Evolutionary conservation across 225 moss, liverwort and hornwort species (phyloP).

Genomic region (Sphagnum contortum): DNA sequence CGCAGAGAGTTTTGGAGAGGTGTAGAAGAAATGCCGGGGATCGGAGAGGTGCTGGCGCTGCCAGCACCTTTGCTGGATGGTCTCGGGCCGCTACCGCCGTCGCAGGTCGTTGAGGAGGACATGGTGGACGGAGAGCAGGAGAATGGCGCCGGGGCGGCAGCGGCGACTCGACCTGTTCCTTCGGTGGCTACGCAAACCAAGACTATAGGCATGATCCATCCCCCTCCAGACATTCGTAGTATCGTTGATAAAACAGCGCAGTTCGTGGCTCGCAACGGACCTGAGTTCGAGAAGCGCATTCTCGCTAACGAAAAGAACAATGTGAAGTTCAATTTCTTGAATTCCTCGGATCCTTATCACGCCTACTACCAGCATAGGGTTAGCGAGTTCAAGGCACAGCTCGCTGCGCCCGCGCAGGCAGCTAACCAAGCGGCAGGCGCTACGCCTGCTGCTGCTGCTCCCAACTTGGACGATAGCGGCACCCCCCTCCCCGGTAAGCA

Average conservation of each 20-base stretch:
- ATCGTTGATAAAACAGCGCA: slow-evolving; percentile 99
- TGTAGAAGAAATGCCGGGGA: slow-evolving; percentile 46
- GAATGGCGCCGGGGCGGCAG: slow-evolving; percentile 19
- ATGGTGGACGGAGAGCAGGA: slow-evolving; percentile 29
- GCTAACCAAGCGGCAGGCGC: slow-evolving; percentile 18
- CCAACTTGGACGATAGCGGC: slow-evolving; percentile 56
- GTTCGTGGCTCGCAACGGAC: slow-evolving; percentile 95
- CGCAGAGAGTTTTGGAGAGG: too few species aligned
- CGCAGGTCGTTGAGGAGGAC: slow-evolving; percentile 52
- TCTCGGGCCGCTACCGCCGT: slow-evolving; percentile 63
- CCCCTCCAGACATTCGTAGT: slow-evolving; percentile 93
- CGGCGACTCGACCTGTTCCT: slow-evolving; percentile 41
- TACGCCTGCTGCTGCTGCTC: slow-evolving; percentile 24
- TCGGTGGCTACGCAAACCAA: slow-evolving; percentile 96
- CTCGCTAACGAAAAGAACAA: slow-evolving; percentile 98
- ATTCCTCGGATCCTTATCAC: slow-evolving; percentile 90
- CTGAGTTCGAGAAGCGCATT: slow-evolving; percentile 97
- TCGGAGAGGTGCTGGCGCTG: slow-evolving; percentile 97
- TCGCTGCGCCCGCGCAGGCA: slow-evolving; percentile 48
- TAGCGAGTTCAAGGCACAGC: slow-evolving; percentile 73
- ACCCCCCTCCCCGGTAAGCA: slow-evolving; percentile 27
- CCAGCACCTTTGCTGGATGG: slow-evolving; percentile 98
- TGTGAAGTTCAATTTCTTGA: slow-evolving; percentile 97
- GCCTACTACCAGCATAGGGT: slow-evolving; percentile 97
- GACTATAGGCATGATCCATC: slow-evolving; percentile 98